phyloP scores from a whole-genome alignment of 2,329 filamentous ascomycete species.

The Paecilomyces formosus region DNA sequence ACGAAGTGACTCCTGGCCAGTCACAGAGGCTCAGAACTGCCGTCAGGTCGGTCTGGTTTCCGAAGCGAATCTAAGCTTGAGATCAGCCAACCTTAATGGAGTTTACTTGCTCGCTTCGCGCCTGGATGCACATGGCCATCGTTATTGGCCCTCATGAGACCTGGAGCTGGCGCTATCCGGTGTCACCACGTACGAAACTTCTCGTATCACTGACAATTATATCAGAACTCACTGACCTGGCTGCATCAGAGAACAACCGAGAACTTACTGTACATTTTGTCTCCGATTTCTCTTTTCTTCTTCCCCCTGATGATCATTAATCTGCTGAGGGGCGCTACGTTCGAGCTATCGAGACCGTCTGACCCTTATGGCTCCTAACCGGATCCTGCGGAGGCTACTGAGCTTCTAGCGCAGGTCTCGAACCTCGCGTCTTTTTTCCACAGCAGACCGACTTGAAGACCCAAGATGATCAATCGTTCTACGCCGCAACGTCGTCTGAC shows the following conservation, averaged over 20 bases:
- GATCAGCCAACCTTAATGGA: background rate
- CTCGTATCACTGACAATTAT: background rate
- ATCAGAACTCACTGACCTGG: background rate
- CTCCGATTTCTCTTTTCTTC: background rate
- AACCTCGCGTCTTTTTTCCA: background rate
- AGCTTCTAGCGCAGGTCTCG: background rate
- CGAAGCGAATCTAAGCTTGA: background rate
- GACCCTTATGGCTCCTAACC: background rate
- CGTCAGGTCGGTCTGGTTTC: background rate
- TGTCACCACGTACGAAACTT: background rate
- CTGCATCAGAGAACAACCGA: background rate
- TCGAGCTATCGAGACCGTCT: background rate
- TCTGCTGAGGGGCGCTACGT: background rate
- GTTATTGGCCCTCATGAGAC: background rate
- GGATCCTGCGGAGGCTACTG: background rate
- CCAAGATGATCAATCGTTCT: background rate
- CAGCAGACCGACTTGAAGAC: background rate
- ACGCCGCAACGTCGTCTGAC: background rate
- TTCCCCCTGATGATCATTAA: background rate
- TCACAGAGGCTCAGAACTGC: background rate
- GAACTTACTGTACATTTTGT: background rate
- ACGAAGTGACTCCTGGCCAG: background rate
- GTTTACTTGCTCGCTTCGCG: background rate
- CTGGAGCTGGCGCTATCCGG: background rate
- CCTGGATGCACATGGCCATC: background rate